Conservation (phyloP, 2,329 filamentous ascomycete genomes). For the Phyllachora maydis region DNA sequence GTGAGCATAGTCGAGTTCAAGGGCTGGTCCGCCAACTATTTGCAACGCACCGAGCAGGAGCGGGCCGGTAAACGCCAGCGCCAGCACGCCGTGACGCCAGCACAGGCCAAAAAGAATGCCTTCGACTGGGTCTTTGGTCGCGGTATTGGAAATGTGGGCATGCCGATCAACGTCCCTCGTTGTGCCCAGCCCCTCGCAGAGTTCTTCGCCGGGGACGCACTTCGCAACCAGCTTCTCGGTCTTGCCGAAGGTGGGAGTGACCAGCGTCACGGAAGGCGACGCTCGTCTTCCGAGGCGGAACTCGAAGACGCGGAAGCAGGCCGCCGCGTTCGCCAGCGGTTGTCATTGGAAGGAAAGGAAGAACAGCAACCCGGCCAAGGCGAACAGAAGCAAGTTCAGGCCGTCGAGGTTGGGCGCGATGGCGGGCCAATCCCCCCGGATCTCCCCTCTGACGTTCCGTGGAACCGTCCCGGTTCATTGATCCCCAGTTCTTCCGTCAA, state of each 20-base stretch:
- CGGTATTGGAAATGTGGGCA: slow-evolving; percentile 16
- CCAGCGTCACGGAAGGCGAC: slow-evolving; percentile 3
- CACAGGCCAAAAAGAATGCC: slow-evolving; percentile 20
- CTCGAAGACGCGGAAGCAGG: not conserved
- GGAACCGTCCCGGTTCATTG: slow-evolving; percentile 26
- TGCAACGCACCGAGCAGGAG: slow-evolving; percentile 37
- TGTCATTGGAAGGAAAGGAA: not conserved
- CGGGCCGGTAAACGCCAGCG: slow-evolving; percentile 7
- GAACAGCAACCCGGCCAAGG: slow-evolving; percentile 1
- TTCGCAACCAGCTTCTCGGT: slow-evolving; percentile 17
- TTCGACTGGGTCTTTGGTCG: slow-evolving; percentile 17
- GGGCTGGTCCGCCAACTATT: slow-evolving; percentile 20
- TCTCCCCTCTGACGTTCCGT: slow-evolving; percentile 30
- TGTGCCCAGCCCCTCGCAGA: slow-evolving; percentile 21
- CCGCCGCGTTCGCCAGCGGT: not conserved
- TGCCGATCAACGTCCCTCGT: slow-evolving; percentile 9
- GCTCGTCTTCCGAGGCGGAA: slow-evolving; percentile 1
- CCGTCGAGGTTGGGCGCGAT: slow-evolving; percentile 46
- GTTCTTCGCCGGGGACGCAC: slow-evolving; percentile 21
- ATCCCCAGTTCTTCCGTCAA: slow-evolving; percentile 23
- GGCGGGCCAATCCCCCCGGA: slow-evolving; percentile 46
- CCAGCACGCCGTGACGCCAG: slow-evolving; percentile 8
- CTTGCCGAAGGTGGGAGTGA: slow-evolving; percentile 8
- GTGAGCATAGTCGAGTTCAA: slow-evolving; percentile 16
- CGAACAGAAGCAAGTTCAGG: slow-evolving; percentile 9